Conservation (phyloP, 2,329 filamentous ascomycete species). For the Tolypocladium inflatum region DNA sequence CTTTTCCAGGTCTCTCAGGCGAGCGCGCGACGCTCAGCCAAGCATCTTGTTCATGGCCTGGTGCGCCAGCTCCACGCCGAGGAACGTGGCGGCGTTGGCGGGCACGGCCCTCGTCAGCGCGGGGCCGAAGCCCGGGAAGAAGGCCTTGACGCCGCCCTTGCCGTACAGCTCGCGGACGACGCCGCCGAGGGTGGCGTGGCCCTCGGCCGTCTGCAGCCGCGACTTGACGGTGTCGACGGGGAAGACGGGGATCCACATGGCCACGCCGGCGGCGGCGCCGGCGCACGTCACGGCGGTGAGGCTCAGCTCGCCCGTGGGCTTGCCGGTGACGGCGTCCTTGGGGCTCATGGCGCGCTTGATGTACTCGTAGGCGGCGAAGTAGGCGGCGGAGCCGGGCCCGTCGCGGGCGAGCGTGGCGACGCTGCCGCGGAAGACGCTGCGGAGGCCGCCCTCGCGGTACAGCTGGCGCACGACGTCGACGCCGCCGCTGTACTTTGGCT, state of each 20-base stretch:
- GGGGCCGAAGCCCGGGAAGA: conserved; percentile 94
- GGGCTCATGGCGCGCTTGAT: conserved; percentile 85
- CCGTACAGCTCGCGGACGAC: conserved; percentile 77
- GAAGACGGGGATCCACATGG: conserved; percentile 99
- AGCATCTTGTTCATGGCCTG: conserved; percentile 74
- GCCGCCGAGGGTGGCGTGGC: conserved; percentile 68
- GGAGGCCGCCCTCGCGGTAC: conserved; percentile 82
- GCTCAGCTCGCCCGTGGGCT: conserved; percentile 67
- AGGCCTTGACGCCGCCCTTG: conserved; percentile 76
- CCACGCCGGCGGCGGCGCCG: conserved; percentile 83
- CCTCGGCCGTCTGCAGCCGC: conserved; percentile 82
- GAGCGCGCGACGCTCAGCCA: conserved; percentile 17
- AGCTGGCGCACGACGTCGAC: conserved; percentile 87
- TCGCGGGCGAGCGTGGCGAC: conserved; percentile 89
- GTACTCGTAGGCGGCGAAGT: conserved; percentile 96
- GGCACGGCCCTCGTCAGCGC: conserved; percentile 88
- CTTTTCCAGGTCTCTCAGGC: neutral
- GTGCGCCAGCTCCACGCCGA: conserved; percentile 76
- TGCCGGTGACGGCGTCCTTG: conserved; percentile 62
- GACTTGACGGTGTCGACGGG: conserved; percentile 96
- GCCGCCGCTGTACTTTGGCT: conserved; percentile 82
- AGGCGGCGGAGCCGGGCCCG: conserved; percentile 84
- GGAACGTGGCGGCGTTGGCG: conserved; percentile 91
- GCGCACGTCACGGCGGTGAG: conserved; percentile 76
- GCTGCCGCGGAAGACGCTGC: conserved; percentile 85